phyloP scores from a whole-genome alignment of 768 basidiomycete species.

The Phanerochaete carnosa region DNA sequence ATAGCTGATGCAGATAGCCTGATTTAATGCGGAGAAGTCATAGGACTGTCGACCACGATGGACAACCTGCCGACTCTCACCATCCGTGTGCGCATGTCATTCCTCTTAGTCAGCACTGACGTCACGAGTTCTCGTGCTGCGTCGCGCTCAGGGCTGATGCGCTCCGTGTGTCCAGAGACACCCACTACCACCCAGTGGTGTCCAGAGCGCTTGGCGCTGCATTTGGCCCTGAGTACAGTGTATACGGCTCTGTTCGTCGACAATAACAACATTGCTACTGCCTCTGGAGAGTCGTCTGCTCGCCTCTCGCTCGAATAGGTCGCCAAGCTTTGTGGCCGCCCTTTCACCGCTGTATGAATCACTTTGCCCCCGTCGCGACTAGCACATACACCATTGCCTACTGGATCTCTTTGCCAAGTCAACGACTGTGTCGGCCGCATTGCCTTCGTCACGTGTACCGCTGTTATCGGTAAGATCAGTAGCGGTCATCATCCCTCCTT shows the following conservation, averaged over 20 bases:
- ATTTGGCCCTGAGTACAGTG: neutral
- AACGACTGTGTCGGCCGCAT: no score
- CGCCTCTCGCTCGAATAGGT: no score
- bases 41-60: neutral
- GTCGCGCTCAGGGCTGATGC: constrained; percentile 7
- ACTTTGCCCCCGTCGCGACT: no score
- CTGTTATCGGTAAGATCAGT: no score
- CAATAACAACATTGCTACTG: neutral
- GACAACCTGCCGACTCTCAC: neutral
- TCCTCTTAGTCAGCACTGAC: neutral
- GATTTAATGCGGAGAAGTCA: neutral
- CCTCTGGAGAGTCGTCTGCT: neutral
- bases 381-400: no score
- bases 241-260: neutral
- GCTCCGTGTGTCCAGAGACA: constrained; percentile 4
- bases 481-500: no score
- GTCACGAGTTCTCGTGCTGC: constrained; percentile 1
- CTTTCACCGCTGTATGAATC: no score
- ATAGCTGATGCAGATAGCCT: neutral
- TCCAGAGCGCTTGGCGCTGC: constrained; percentile 4
- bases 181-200: constrained; percentile 5
- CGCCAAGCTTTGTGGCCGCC: no score
- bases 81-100: neutral
- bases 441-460: no score
- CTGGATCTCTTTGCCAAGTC: no score